These are phyloP conservation scores for Luzula sylvatica DNA, from an alignment of 176 grass and related monocot species.

Conservation along the genomic window DNA sequence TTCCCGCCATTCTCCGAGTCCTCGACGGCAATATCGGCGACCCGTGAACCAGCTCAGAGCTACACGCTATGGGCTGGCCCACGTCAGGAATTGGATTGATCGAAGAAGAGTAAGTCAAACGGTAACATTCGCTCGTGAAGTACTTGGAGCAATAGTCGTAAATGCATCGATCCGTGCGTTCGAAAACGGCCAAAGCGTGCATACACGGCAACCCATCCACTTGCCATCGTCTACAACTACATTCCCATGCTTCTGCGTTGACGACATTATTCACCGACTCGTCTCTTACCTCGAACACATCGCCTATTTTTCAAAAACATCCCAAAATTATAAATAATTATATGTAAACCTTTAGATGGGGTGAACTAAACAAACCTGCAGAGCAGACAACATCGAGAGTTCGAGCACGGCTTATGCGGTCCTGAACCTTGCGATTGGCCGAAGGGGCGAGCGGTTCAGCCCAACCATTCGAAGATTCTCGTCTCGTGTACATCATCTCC, in stretches of 20 bases:
- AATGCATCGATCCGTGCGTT: conserved; percentile 29
- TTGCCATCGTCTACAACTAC: conserved; percentile 73
- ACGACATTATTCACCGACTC: conserved; percentile 57
- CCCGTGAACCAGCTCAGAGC: conserved; percentile 25
- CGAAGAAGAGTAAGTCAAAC: conserved; percentile 46
- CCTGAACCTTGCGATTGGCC: conserved; percentile 70
- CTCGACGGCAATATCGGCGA: conserved; percentile 29
- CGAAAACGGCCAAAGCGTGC: conserved; percentile 73
- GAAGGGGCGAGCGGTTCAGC: conserved; percentile 42
- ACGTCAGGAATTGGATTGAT: conserved; percentile 86
- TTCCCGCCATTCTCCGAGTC: conserved; percentile 59
- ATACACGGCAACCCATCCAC: conserved; percentile 73
- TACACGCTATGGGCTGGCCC: conserved; percentile 30
- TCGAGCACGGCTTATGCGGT: conserved; percentile 54
- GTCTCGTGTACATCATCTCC: conserved; percentile 86
- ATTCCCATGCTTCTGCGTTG: conserved; percentile 52
- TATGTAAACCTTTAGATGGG: not conserved
- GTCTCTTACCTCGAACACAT: conserved; percentile 73
- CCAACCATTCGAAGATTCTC: conserved; percentile 64
- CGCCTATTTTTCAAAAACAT: conserved; percentile 15
- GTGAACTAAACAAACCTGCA: conserved; percentile 16
- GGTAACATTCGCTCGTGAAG: conserved; percentile 60
- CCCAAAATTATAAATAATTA: not conserved
- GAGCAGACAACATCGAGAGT: conserved; percentile 59
- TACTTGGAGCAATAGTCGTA: conserved; percentile 84